These are phyloP conservation scores for Monosporascus sp. DNA, from an alignment of 2,329 filamentous ascomycete species.

Conservation along the genomic window DNA sequence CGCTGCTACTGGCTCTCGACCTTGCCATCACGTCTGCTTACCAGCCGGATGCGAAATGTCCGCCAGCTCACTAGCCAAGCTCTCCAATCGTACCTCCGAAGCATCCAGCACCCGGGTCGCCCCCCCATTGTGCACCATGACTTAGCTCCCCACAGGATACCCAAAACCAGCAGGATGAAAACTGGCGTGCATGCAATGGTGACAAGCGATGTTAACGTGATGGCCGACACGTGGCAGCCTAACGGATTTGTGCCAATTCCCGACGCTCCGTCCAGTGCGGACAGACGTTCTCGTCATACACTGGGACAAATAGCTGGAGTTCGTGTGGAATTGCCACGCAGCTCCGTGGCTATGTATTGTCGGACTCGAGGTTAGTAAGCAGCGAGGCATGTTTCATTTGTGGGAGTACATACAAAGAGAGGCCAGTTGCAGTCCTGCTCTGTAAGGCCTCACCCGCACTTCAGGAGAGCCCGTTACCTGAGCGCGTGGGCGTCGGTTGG, in stretches of 20 bases:
- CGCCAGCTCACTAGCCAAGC: not conserved
- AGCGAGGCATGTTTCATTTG: not conserved
- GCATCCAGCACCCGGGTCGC: conserved; percentile 23
- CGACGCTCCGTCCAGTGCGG: conserved; percentile 44
- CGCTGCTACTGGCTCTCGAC: conserved; percentile 1
- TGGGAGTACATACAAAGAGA: conserved; percentile 39
- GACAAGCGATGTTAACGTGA: conserved; percentile 30
- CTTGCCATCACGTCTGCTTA: not conserved
- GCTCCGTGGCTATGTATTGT: conserved; percentile 39
- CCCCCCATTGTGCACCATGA: conserved; percentile 7
- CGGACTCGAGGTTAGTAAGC: no score
- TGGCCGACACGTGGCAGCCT: conserved; percentile 33
- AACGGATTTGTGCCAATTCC: conserved; percentile 30
- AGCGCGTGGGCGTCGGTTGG: conserved; percentile 35
- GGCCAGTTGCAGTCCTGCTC: conserved; percentile 45
- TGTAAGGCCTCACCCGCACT: conserved; percentile 42
- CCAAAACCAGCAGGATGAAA: conserved; percentile 14
- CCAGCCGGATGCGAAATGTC: not conserved
- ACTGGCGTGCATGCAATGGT: conserved; percentile 25
- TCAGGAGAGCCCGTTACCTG: conserved; percentile 48
- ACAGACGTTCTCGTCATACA: conserved; percentile 45
- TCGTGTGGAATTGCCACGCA: conserved; percentile 48
- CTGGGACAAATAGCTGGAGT: conserved; percentile 45
- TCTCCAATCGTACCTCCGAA: conserved; percentile 17
- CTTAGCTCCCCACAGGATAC: conserved; percentile 6